These are phyloP conservation scores for Wickerhamomyces sp. DNA, from an alignment of 1,139 yeast genomes.

Conservation along the genomic window DNA sequence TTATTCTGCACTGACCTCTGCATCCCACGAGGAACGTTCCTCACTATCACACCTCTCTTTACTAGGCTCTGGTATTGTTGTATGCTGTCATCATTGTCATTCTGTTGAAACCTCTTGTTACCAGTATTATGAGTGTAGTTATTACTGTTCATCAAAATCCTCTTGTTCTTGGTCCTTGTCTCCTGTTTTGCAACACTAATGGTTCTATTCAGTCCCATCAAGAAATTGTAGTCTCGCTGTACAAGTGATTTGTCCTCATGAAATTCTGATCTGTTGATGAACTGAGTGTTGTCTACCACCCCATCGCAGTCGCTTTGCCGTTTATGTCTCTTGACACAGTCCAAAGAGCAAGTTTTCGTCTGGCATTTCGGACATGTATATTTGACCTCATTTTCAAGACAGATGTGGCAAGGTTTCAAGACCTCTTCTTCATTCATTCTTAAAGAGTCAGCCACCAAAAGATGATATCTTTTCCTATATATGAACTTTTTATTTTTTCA, in stretches of 20 bases:
- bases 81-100: background rate
- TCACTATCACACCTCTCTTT: constrained; percentile 48
- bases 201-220: constrained; percentile 55
- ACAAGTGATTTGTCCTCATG: constrained; percentile 38
- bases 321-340: constrained; percentile 72
- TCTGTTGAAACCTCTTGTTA: constrained; percentile 3
- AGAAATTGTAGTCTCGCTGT: constrained; percentile 80
- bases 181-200: constrained; percentile 50
- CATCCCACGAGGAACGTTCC: constrained; percentile 70
- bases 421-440: background rate
- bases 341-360: constrained; percentile 60
- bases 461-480: no score
- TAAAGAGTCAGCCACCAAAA: no score
- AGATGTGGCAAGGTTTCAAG: constrained; percentile 39
- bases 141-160: constrained; percentile 22
- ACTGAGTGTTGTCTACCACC: constrained; percentile 52
- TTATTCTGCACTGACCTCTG: constrained; percentile 60
- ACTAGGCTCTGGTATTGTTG: constrained; percentile 12
- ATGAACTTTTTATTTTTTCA: no score
- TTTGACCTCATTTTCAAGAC: constrained; percentile 42
- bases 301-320: constrained; percentile 62
- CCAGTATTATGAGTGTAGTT: no score
- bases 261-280: constrained; percentile 35
- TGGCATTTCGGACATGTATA: constrained; percentile 87
- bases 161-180: constrained; percentile 28